Conservation (phyloP, 2,329 filamentous ascomycete species). For the Xylariaceae sp. region DNA sequence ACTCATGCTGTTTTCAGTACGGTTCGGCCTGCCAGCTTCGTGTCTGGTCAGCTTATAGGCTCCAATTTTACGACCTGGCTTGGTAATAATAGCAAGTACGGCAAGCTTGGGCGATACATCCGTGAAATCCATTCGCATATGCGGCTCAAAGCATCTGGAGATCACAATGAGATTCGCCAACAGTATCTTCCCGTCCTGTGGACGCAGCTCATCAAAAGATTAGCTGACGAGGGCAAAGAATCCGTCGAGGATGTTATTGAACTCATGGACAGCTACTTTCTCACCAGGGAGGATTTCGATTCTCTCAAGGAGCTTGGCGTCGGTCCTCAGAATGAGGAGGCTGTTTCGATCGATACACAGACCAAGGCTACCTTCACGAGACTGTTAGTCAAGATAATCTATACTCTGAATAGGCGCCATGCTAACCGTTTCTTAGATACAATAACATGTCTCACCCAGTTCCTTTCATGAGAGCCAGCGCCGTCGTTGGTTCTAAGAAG, state of each 20-base stretch:
- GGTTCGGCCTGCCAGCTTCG: slow-evolving; percentile 86
- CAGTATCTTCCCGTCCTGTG: slow-evolving; percentile 92
- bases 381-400: slow-evolving; percentile 63
- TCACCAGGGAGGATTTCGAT: slow-evolving; percentile 95
- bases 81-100: slow-evolving; percentile 89
- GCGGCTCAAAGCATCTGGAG: slow-evolving; percentile 87
- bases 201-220: slow-evolving; percentile 75
- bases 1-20: slow-evolving; percentile 95
- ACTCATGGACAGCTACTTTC: slow-evolving; percentile 95
- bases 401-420: background rate
- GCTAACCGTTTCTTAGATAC: slow-evolving; percentile 63
- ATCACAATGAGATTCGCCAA: slow-evolving; percentile 92
- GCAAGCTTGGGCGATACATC: slow-evolving; percentile 78
- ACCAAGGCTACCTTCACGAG: slow-evolving; percentile 91
- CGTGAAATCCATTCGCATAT: slow-evolving; percentile 98
- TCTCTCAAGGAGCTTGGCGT: slow-evolving; percentile 90
- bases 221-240: slow-evolving; percentile 82
- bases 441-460: slow-evolving; percentile 86
- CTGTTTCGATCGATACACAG: slow-evolving; percentile 79
- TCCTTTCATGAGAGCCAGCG: slow-evolving; percentile 94
- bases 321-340: slow-evolving; percentile 79
- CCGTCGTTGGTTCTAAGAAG: slow-evolving; percentile 74
- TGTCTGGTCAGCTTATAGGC: slow-evolving; percentile 77
- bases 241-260: slow-evolving; percentile 83
- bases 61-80: slow-evolving; percentile 90